Conservation (phyloP, 2,329 filamentous ascomycete species). For the Sporothrix dimorphospora region DNA sequence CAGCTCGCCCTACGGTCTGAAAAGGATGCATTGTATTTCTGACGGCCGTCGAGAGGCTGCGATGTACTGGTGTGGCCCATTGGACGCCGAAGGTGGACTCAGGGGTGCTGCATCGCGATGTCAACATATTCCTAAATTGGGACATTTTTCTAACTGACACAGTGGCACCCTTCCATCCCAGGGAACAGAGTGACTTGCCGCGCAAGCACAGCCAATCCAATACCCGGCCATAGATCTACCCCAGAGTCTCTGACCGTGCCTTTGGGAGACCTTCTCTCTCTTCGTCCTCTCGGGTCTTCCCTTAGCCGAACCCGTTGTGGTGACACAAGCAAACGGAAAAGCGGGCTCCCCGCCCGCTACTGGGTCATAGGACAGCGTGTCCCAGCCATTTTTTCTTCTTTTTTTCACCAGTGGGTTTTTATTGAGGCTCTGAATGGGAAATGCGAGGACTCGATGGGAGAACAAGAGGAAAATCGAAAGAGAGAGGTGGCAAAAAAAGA, state of each 20-base stretch:
- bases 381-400: neutral
- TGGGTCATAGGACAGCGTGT: neutral
- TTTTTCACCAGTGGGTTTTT: neutral
- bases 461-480: neutral
- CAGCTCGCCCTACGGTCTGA: too few species aligned
- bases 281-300: neutral
- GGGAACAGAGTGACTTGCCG: neutral
- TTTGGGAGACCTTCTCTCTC: neutral
- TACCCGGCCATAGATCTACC: neutral
- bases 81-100: neutral
- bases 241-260: neutral
- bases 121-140: neutral
- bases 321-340: conserved; percentile 2
- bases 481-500: neutral
- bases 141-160: neutral
- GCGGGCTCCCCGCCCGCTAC: neutral
- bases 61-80: neutral
- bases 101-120: neutral
- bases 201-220: neutral
- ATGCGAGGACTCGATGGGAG: neutral
- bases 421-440: neutral
- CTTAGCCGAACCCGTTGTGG: neutral
- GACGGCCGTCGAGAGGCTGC: neutral
- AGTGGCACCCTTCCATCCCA: neutral
- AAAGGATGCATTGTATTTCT: neutral